Percentiles rank a stretch among this genome's conserved stretches.
Evolutionary conservation across 352 stramenopile species (phyloP).

Genomic region (Phytophthora citricola): DNA sequence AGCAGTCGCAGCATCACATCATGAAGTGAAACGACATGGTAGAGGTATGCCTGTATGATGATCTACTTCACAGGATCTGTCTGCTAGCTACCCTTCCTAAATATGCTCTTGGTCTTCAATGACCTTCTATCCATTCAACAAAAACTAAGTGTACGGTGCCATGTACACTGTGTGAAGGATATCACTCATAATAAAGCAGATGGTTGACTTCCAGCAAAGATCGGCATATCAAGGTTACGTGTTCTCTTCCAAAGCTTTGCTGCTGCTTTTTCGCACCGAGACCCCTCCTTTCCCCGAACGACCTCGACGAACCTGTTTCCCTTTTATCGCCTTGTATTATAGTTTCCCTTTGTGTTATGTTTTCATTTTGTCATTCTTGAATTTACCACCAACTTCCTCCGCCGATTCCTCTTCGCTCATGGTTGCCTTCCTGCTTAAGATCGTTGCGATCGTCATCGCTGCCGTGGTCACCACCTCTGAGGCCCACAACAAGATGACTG

Average conservation of each 20-base stretch:
- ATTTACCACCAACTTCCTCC: neutral
- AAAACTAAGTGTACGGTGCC: neutral
- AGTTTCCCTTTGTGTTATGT: neutral
- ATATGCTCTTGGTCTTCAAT: neutral
- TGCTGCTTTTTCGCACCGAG: neutral
- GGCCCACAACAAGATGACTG: slow-evolving; percentile 40
- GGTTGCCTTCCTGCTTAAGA: neutral
- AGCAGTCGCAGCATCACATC: no score
- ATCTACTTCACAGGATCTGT: no score
- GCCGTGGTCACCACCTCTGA: neutral
- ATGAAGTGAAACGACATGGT: no score
- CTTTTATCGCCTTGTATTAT: no score
- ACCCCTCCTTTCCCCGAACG: neutral
- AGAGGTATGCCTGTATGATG: no score
- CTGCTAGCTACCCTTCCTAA: neutral
- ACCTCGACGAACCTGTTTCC: no score
- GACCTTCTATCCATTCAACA: neutral
- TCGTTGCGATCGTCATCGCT: neutral
- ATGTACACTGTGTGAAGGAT: no score
- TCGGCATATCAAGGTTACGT: neutral
- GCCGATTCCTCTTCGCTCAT: neutral
- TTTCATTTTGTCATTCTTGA: neutral
- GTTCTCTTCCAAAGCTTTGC: neutral
- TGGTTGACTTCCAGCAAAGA: neutral
- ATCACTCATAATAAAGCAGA: neutral